Conservation (phyloP, 2,329 filamentous ascomycete genomes). For the Teratosphaeria nubilosa region DNA sequence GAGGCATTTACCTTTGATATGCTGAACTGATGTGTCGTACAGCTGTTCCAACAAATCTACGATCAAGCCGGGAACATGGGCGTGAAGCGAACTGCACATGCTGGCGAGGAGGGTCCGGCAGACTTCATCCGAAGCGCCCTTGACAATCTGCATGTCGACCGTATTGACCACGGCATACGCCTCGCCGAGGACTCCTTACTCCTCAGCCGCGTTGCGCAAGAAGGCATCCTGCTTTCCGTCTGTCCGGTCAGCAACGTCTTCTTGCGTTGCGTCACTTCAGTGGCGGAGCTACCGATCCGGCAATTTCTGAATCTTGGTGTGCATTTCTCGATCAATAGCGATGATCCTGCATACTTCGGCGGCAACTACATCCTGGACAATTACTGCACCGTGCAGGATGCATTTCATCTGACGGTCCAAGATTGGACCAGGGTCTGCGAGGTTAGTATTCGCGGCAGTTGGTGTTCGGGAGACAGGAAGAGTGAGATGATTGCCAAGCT, state of each 20-base stretch:
- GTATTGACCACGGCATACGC: conserved; percentile 67
- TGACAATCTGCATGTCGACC: conserved; percentile 49
- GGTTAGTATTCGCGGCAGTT: conserved; percentile 56
- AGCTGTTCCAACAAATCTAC: conserved; percentile 53
- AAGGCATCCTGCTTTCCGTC: conserved; percentile 54
- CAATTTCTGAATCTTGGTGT: conserved; percentile 54
- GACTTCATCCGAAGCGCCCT: conserved; percentile 56
- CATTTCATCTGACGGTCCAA: conserved; percentile 50
- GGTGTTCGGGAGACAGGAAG: conserved; percentile 58
- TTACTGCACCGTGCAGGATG: conserved; percentile 65
- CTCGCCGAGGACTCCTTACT: conserved; percentile 51
- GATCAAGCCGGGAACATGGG: conserved; percentile 41
- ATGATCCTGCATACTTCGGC: conserved; percentile 68
- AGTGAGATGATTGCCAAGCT: conserved; percentile 37
- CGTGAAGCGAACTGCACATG: conserved; percentile 59
- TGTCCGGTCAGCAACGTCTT: conserved; percentile 66
- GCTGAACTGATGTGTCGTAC: background rate
- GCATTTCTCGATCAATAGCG: conserved; percentile 62
- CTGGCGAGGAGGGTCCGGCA: conserved; percentile 63
- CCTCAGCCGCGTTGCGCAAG: conserved; percentile 46
- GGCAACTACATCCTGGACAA: conserved; percentile 62
- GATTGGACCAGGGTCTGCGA: conserved; percentile 59
- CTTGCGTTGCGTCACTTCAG: conserved; percentile 44
- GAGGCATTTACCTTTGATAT: background rate
- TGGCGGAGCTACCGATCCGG: conserved; percentile 51